phyloP scores from a whole-genome alignment of 495 filamentous ascomycete species.

The Diplogelasinospora grovesii region DNA sequence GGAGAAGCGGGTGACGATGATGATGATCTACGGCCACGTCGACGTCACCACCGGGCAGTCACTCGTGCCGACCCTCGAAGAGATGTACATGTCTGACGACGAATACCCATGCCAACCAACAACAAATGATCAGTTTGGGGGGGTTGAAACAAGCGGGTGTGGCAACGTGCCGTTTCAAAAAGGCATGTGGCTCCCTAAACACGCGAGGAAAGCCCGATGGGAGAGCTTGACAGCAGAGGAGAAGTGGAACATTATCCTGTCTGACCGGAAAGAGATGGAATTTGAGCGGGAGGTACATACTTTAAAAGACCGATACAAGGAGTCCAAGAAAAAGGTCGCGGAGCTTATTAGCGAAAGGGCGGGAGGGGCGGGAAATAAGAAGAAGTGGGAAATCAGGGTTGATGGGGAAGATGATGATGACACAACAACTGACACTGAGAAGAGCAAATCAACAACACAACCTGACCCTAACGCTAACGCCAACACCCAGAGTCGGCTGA shows the following conservation, averaged over 20 bases:
- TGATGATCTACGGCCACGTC: constrained; percentile 52
- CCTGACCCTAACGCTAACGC: too few relatives aligned
- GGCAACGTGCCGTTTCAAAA: constrained; percentile 27
- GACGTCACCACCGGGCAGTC: constrained; percentile 36
- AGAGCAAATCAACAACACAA: too few relatives aligned
- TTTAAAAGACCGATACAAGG: too few relatives aligned
- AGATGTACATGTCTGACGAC: constrained; percentile 42
- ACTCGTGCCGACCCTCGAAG: constrained; percentile 29
- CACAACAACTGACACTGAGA: neutral
- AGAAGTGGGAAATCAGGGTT: too few relatives aligned
- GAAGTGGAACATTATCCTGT: constrained; percentile 21
- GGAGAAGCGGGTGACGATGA: constrained; percentile 33
- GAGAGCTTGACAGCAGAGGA: constrained; percentile 17
- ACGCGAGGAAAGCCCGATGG: constrained; percentile 30
- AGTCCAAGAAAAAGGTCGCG: too few relatives aligned
- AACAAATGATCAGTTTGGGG: too few relatives aligned
- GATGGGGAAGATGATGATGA: neutral
- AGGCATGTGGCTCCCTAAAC: constrained; percentile 27
- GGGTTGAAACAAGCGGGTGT: too few relatives aligned
- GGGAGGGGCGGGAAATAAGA: too few relatives aligned
- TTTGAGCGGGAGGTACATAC: constrained; percentile 2
- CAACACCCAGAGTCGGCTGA: too few relatives aligned
- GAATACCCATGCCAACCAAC: constrained; percentile 13
- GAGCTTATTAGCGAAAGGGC: too few relatives aligned
- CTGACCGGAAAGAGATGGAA: constrained; percentile 12